phyloP scores from a whole-genome alignment of 345 rosid species.

The Laguncularia racemosa region DNA sequence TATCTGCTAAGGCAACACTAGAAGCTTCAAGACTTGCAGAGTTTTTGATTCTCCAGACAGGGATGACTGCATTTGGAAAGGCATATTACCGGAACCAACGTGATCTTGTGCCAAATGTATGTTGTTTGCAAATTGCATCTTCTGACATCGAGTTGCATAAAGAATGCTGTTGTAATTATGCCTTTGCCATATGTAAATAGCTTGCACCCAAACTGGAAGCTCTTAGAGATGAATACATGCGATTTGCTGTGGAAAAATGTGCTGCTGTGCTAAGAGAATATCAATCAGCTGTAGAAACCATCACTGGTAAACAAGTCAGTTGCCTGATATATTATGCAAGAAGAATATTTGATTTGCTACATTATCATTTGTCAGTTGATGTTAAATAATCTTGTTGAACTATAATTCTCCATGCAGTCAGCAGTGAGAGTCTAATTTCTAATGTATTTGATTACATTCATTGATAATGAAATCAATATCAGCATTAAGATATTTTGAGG shows the following conservation, averaged over 20 bases:
- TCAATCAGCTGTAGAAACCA: constrained; percentile 82
- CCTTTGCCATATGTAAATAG: constrained; percentile 26
- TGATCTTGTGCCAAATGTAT: constrained; percentile 86
- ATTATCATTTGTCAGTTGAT: no score
- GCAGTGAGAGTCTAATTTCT: no score
- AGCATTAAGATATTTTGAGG: no score
- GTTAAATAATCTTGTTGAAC: no score
- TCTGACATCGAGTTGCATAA: not conserved
- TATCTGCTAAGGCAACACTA: constrained; percentile 78
- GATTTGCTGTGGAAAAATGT: constrained; percentile 78
- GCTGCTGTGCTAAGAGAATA: constrained; percentile 69
- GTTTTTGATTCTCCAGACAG: constrained; percentile 80
- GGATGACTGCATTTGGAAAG: constrained; percentile 97
- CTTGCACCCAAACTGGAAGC: constrained; percentile 92
- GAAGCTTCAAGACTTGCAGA: constrained; percentile 91
- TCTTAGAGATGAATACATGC: constrained; percentile 84
- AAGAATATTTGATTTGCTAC: no score
- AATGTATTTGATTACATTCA: no score
- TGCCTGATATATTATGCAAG: not conserved
- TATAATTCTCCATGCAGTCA: no score
- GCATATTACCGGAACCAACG: constrained; percentile 72
- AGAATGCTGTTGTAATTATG: not conserved
- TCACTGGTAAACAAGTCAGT: constrained; percentile 49
- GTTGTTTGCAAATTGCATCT: not conserved
- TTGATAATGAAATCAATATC: no score